A percentile compares a stretch with the other conserved stretches of the same genome.
phyloP scores from a whole-genome alignment of 139 green algal genomes.

The Chlorella sp. region DNA sequence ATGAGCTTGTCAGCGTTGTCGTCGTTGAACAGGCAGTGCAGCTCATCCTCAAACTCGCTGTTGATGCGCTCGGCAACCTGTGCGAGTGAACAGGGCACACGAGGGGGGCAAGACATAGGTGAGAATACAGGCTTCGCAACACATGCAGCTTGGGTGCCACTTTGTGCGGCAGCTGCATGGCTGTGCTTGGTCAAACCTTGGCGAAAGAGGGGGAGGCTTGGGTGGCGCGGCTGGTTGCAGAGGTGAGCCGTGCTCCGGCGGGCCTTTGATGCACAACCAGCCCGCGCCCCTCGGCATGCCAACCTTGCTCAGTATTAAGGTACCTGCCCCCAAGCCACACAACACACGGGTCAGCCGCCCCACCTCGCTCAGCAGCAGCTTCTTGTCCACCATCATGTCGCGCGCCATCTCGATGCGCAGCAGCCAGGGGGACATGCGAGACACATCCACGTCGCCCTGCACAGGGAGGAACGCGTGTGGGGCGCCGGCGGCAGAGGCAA shows the following conservation, averaged over 20 bases:
- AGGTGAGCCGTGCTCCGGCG: too few relatives aligned
- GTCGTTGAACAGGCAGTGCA: conserved; percentile 95
- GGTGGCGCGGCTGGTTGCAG: too few relatives aligned
- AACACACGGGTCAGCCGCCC: background rate
- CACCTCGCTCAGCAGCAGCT: conserved; percentile 70
- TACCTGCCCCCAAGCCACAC: background rate
- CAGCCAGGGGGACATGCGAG: conserved; percentile 92
- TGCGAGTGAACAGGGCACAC: background rate
- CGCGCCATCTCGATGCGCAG: conserved; percentile 87
- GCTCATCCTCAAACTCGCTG: conserved; percentile 88
- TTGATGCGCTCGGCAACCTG: conserved; percentile 83
- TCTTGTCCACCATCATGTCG: conserved; percentile 91
- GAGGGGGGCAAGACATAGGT: background rate
- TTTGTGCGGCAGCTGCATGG: too few relatives aligned
- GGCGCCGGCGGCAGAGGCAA: background rate
- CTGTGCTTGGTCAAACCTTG: too few relatives aligned
- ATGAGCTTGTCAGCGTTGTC: conserved; percentile 97
- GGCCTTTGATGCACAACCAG: too few relatives aligned
- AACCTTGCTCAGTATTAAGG: too few relatives aligned
- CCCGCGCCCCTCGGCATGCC: too few relatives aligned
- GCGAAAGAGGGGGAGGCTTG: too few relatives aligned
- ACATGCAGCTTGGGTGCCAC: too few relatives aligned
- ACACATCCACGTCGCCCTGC: conserved; percentile 80
- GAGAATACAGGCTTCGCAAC: too few relatives aligned
- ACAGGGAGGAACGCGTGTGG: background rate